These are phyloP conservation scores for Cystobasidiaceae sp. DNA, from an alignment of 1,284 basidiomycete genomes.

Conservation along the genomic window DNA sequence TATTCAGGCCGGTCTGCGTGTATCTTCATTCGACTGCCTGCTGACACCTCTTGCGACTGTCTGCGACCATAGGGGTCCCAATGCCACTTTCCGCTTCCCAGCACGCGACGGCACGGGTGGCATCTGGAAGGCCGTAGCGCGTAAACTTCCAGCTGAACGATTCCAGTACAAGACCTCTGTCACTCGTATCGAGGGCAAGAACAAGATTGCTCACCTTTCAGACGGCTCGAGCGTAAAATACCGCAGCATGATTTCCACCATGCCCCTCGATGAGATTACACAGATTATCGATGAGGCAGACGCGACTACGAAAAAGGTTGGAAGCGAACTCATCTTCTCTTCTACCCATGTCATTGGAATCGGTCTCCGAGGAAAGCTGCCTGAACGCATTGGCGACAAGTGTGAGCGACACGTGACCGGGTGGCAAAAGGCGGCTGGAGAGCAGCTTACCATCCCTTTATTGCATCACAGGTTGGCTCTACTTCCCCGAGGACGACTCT, in stretches of 20 bases:
- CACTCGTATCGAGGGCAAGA: conserved; percentile 47
- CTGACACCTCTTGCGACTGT: neutral
- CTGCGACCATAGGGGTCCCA: conserved; percentile 46
- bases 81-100: conserved; percentile 55
- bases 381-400: conserved; percentile 54
- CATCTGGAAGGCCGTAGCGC: conserved; percentile 54
- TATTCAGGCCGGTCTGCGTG: neutral
- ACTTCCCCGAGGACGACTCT: conserved; percentile 49
- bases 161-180: conserved; percentile 49
- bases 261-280: conserved; percentile 51
- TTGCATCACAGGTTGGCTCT: conserved; percentile 42
- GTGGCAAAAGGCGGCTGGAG: neutral
- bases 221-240: conserved; percentile 51
- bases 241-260: conserved; percentile 51
- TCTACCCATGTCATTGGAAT: conserved; percentile 54
- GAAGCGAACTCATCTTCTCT: conserved; percentile 50
- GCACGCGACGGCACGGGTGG: conserved; percentile 53
- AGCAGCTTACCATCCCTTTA: neutral
- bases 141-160: conserved; percentile 49
- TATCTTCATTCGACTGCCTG: neutral
- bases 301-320: conserved; percentile 47
- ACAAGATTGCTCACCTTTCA: conserved; percentile 48
- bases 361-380: conserved; percentile 52
- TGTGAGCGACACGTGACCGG: conserved; percentile 45
- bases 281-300: conserved; percentile 44